phyloP scores from a whole-genome alignment of 176 grass and related monocot species.

The Triticum timopheevii region DNA sequence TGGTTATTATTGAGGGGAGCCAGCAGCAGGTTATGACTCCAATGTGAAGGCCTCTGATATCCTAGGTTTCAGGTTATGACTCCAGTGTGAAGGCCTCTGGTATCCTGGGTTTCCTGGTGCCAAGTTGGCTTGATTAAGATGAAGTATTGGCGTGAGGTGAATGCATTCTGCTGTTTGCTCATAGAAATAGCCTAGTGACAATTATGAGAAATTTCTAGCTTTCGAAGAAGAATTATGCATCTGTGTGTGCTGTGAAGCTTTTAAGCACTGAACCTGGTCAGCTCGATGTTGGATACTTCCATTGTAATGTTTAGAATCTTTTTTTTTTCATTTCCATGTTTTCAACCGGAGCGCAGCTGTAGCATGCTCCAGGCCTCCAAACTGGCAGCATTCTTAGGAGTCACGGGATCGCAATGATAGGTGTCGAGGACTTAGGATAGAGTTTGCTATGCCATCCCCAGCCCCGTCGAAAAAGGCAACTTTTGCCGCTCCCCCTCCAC shows the following conservation, averaged over 20 bases:
- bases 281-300: neutral
- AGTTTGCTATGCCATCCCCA: too few relatives aligned
- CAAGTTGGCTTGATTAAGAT: neutral
- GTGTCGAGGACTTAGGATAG: neutral
- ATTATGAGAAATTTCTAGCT: neutral
- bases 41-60: neutral
- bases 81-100: neutral
- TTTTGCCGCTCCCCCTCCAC: too few relatives aligned
- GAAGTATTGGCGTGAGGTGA: neutral
- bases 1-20: conserved; percentile 63
- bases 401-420: neutral
- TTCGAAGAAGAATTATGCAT: neutral
- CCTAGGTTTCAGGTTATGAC: conserved; percentile 1
- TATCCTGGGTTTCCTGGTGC: neutral
- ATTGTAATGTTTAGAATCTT: neutral
- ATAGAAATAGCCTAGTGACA: neutral
- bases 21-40: conserved; percentile 22
- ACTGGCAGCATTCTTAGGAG: neutral
- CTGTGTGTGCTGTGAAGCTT: neutral
- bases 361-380: neutral
- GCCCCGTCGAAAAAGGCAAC: too few relatives aligned
- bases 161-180: neutral
- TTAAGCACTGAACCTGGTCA: neutral
- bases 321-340: neutral
- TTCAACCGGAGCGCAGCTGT: neutral